A percentile compares a stretch with the other conserved stretches of the same genome.
Evolutionary conservation across 73 alveolate genomes (phyloP).

Genomic region (Blepharisma japonicum): DNA sequence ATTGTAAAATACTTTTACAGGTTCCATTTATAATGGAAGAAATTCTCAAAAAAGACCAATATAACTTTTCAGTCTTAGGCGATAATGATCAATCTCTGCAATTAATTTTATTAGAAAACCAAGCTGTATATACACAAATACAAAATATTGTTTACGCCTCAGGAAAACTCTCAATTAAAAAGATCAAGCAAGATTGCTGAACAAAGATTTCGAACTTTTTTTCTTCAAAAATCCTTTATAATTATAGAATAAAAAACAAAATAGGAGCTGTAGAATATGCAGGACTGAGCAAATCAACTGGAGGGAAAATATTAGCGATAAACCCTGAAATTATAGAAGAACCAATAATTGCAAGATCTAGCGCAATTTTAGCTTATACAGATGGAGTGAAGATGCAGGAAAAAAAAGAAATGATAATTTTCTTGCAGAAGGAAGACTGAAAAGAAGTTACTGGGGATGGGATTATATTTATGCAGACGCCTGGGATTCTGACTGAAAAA

Average conservation of each 20-base stretch:
- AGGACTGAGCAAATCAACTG: conserved; percentile 2
- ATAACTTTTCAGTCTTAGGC: not conserved
- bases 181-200: not conserved
- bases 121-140: not conserved
- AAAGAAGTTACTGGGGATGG: conserved; percentile 1
- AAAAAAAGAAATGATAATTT: not conserved
- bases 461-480: not conserved
- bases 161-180: not conserved
- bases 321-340: not conserved
- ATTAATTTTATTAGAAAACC: conserved; percentile 3
- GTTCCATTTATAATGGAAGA: conserved; percentile 32
- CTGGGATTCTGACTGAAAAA: not conserved
- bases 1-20: not conserved
- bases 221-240: not conserved
- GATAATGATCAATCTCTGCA: not conserved
- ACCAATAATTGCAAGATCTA: not conserved
- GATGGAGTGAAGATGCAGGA: not conserved
- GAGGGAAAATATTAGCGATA: not conserved
- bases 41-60: not conserved
- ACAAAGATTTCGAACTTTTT: not conserved
- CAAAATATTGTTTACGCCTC: not conserved
- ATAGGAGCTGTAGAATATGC: conserved; percentile 12
- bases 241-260: not conserved
- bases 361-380: conserved; percentile 1
- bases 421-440: not conserved